Percentiles rank a stretch among this genome's conserved stretches.
Conservation (phyloP, 805 yeast genomes). For the Sugiyamaella lignohabitans region DNA sequence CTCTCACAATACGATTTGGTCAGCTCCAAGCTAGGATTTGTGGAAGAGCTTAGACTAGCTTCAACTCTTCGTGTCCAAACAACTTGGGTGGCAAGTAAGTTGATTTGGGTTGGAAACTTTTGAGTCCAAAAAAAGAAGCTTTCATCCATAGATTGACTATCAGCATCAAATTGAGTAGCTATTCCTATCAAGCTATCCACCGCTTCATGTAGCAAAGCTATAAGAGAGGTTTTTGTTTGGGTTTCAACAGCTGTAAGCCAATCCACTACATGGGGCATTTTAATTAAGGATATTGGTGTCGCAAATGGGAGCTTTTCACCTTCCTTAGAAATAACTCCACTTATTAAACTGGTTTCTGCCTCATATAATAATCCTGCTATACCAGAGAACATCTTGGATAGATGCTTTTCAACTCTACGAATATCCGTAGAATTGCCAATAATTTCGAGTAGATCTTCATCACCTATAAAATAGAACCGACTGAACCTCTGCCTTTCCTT, state of each 20-base stretch:
- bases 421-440: constrained; percentile 58
- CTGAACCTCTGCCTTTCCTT: constrained; percentile 72
- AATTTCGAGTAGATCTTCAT: constrained; percentile 79
- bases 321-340: constrained; percentile 53
- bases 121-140: constrained; percentile 34
- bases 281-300: constrained; percentile 39
- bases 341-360: constrained; percentile 32
- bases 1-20: background rate
- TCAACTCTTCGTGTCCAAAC: constrained; percentile 46
- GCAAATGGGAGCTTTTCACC: constrained; percentile 46
- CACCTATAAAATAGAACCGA: constrained; percentile 80
- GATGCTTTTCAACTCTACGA: constrained; percentile 45
- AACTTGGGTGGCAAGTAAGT: constrained; percentile 49
- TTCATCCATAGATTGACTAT: constrained; percentile 7
- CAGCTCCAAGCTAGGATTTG: background rate
- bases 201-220: constrained; percentile 32
- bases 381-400: constrained; percentile 69
- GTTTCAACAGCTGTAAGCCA: constrained; percentile 59
- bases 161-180: constrained; percentile 10
- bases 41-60: constrained; percentile 19
- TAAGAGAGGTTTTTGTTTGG: constrained; percentile 45
- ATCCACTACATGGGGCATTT: constrained; percentile 43
- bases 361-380: constrained; percentile 40
- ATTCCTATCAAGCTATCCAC: constrained; percentile 21
- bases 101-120: constrained; percentile 49